A percentile compares a stretch with the other conserved stretches of the same genome.
These are phyloP conservation scores for Metschnikowia orientalis DNA, from an alignment of 805 yeast genomes.

Conservation along the genomic window DNA sequence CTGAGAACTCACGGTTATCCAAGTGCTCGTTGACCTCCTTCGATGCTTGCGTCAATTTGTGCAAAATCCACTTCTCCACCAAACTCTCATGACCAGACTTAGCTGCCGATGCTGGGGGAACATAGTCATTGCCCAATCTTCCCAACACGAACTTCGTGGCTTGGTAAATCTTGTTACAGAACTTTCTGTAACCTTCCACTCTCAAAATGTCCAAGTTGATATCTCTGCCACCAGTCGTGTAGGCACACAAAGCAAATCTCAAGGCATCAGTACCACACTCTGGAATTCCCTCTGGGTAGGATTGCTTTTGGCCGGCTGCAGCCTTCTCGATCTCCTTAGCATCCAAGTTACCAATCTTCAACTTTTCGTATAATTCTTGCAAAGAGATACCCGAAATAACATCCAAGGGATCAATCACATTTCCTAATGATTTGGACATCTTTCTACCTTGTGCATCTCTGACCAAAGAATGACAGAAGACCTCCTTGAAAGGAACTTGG, in stretches of 20 bases:
- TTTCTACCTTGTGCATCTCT: slow-evolving; percentile 99
- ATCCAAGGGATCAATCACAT: slow-evolving; percentile 93
- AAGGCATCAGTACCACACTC: slow-evolving; percentile 99
- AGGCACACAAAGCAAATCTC: slow-evolving; percentile 96
- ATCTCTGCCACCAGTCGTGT: slow-evolving; percentile 98
- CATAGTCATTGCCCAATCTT: slow-evolving; percentile 85
- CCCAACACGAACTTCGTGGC: slow-evolving; percentile 95
- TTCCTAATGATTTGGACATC: slow-evolving; percentile 97
- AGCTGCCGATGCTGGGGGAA: slow-evolving; percentile 64
- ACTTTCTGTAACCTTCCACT: slow-evolving; percentile 98
- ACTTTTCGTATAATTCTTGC: slow-evolving; percentile 72
- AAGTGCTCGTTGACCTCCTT: slow-evolving; percentile 59
- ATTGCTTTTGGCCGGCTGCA: slow-evolving; percentile 75
- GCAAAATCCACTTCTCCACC: slow-evolving; percentile 96
- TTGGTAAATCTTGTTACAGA: slow-evolving; percentile 98
- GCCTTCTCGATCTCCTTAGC: slow-evolving; percentile 86
- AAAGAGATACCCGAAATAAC: slow-evolving; percentile 86
- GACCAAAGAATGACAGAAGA: slow-evolving; percentile 95
- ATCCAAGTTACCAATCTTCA: slow-evolving; percentile 79
- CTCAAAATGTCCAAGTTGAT: slow-evolving; percentile 93
- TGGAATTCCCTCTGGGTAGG: slow-evolving; percentile 96
- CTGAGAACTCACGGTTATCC: slow-evolving; percentile 85
- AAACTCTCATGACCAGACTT: slow-evolving; percentile 78
- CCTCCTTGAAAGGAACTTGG: slow-evolving; percentile 88
- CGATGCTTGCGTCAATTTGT: slow-evolving; percentile 71